Evolutionary conservation across 1,139 yeast species (phyloP).

Genomic region (Nadsonia starkeyi-henricii): DNA sequence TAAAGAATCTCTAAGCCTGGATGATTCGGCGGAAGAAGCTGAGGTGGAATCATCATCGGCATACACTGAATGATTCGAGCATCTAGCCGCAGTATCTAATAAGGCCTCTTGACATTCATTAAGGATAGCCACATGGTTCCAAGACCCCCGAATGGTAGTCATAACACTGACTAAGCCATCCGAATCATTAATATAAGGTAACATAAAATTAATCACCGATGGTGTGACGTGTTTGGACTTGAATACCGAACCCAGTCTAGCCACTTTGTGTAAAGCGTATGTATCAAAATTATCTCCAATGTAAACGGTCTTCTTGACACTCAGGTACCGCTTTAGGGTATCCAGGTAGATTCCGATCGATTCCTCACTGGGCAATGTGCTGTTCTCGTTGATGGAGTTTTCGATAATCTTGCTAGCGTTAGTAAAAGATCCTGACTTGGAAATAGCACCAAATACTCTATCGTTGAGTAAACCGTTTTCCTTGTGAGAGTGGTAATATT

Average conservation of each 20-base stretch:
- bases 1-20: background rate
- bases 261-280: background rate
- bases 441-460: background rate
- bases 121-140: background rate
- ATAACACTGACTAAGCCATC: background rate
- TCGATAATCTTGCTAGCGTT: background rate
- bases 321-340: background rate
- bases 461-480: background rate
- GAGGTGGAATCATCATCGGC: background rate
- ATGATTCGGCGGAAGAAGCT: too few relatives aligned
- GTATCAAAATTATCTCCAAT: background rate
- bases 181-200: background rate
- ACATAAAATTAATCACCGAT: background rate
- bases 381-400: background rate
- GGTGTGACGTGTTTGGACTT: background rate
- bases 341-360: background rate
- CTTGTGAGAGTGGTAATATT: background rate
- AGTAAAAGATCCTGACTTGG: background rate
- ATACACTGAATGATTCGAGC: background rate
- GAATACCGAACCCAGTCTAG: background rate
- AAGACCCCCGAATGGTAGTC: background rate
- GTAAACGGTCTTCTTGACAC: background rate
- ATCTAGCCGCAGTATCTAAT: background rate
- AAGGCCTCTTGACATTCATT: background rate
- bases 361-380: background rate